These are phyloP conservation scores for Terfezia claveryi DNA, from an alignment of 495 filamentous ascomycete species.

Conservation along the genomic window DNA sequence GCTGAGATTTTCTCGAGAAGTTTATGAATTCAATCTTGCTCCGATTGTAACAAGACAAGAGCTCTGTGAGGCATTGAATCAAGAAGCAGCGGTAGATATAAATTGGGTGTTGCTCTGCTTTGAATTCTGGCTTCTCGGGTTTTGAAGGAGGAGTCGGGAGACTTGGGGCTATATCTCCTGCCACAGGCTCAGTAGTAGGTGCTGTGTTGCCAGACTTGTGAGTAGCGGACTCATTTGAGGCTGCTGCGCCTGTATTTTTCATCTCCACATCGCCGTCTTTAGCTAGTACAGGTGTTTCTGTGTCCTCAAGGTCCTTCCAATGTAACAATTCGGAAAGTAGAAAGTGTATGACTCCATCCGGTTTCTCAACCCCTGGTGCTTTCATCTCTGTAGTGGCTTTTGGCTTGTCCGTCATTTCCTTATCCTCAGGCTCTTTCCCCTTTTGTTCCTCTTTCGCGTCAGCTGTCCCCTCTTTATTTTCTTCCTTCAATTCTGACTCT, in stretches of 20 bases:
- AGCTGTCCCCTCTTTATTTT: background rate
- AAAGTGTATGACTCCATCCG: slow-evolving; percentile 91
- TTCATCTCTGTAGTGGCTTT: slow-evolving; percentile 46
- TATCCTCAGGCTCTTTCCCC: slow-evolving; percentile 24
- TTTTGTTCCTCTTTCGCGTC: slow-evolving; percentile 5
- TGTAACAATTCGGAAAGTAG: slow-evolving; percentile 81
- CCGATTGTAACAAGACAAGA: slow-evolving; percentile 80
- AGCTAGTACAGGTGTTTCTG: slow-evolving; percentile 3
- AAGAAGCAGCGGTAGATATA: slow-evolving; percentile 94
- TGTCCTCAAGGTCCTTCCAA: slow-evolving; percentile 38
- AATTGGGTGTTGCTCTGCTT: slow-evolving; percentile 79
- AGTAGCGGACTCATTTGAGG: slow-evolving; percentile 5
- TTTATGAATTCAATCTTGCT: slow-evolving; percentile 98
- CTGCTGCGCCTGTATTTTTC: slow-evolving; percentile 5
- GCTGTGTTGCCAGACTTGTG: slow-evolving; percentile 21
- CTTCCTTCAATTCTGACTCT: background rate
- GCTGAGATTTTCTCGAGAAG: slow-evolving; percentile 74
- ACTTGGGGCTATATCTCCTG: slow-evolving; percentile 10
- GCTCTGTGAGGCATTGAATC: slow-evolving; percentile 75
- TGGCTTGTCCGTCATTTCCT: slow-evolving; percentile 35
- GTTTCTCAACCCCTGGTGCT: slow-evolving; percentile 68
- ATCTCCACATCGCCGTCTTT: background rate
- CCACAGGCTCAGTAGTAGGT: slow-evolving; percentile 2
- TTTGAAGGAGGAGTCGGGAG: slow-evolving; percentile 26
- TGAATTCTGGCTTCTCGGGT: slow-evolving; percentile 54